Base-by-base conservation (phyloP, 805 yeast genomes). In the Cyberlindnera euphorbiiphila region DNA sequence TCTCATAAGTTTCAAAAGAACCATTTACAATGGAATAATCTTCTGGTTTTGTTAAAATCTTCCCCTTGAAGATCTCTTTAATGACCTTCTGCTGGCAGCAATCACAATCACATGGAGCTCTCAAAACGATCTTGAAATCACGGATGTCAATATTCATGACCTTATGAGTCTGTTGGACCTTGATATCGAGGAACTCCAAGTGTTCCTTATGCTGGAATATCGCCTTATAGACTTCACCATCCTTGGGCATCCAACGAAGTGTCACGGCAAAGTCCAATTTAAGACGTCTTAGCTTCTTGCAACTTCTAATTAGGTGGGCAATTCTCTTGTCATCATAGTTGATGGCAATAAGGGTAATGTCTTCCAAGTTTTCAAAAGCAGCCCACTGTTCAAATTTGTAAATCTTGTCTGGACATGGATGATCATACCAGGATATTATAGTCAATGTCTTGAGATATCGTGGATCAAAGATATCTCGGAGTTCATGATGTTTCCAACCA, bases 351-450 rank as follows among this genome's bases (percentile, higher is more conserved):
- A 67, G 49, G 2, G 72, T 64, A 13, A 67, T 46, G 41, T 66
- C 71, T 39, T 64, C 61, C 7, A 67, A 39, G 35, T 57, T 46
- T 2, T 42, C 39, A 34, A 67, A 67, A n/a, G 59, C 64, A 19
- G 52, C 45, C 50, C 68, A 63, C 39, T 65, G 62, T 30, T 53
- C 61, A 25, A 64, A 49, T 53, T 61, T 61, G 37, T 61, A 61
- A 18, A 58, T 43, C 34, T 57, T 60, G 33, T 63, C 51, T n/a
- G 59, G 51, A 12, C 50, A 42, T 13, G 57, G 38, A n/a, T 56
- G 51, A 34, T 65, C 69, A 45, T 57, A 62, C 72, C 72, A 67
- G 4, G 72, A 67, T 5, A 67, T 65, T 4, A 67, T 56, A 0
- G 72, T 66, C 21, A 67, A 47, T 0, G 60, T 56, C 38, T 60